Base-by-base conservation (phyloP, 768 basidiomycete genomes). In the Tylopilus intermedius region DNA sequence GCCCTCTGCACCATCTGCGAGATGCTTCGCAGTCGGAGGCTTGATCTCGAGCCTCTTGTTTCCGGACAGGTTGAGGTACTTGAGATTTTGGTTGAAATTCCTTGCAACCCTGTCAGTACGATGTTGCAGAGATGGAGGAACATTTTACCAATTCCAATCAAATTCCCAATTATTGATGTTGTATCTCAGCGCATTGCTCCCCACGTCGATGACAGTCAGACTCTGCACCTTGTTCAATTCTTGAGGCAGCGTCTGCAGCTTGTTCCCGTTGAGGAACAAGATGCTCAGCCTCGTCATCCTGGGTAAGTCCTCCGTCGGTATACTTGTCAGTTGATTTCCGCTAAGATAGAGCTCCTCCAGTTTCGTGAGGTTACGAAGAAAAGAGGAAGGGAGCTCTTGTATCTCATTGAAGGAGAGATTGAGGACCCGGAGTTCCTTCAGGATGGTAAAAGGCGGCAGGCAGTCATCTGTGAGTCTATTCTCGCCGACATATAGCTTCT, bases 121-220 rank as follows among this genome's bases (percentile, higher is more conserved):
- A 29, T 43, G 21, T 21, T 30, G 51, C 21, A 2, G 1, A 2
- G 15, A 32, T 13, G 48, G 41, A 10, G 7, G 26, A 38, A 32
- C 37, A 27, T 45, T 10, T 10, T 58, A 95, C 95, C 96, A 97
- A 67, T 99, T 98, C 94, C 94, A 98, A 71, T 99, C 96, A 68
- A 94, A 98, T 67, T 95, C 91, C 87, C 87, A 94, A 63, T 99
- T 99, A 60, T 91, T 89, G 60, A 96, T 93, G 66, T 98, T 99
- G 71, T 98, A 98, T 78, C 89, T 91, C 70, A 99, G 75, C 49
- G 83, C 70, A 67, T 99, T 99, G 67, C 87, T 94, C 7, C 96
- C 94, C 5, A 90, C 94, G 64, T 99, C 96, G 59, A 99, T 76
- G 30, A 88, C 81, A 49, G 77, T 80, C 62, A 99, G 72, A 44